These are phyloP conservation scores for Collybia sordida DNA, from an alignment of 768 basidiomycete species.

Conservation along the genomic window DNA sequence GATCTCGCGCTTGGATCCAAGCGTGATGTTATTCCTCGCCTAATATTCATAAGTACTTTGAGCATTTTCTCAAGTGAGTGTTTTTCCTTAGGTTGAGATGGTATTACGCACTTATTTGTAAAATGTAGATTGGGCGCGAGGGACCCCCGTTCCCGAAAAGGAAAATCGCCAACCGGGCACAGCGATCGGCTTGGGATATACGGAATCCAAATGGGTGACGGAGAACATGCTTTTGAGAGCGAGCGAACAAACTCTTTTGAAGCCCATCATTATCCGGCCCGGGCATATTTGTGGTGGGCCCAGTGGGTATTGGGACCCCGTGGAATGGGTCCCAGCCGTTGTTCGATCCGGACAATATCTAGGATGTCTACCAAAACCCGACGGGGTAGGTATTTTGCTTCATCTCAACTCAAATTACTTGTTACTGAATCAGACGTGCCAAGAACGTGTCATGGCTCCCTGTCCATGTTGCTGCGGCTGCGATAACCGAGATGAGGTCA, in stretches of 20 bases:
- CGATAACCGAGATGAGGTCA: slow-evolving; percentile 20
- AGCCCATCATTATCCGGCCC: slow-evolving; percentile 33
- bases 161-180: slow-evolving; percentile 19
- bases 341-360: slow-evolving; percentile 27
- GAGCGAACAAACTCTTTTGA: slow-evolving; percentile 22
- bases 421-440: slow-evolving; percentile 3
- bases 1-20: slow-evolving; percentile 26
- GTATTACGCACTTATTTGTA: not conserved
- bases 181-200: slow-evolving; percentile 34
- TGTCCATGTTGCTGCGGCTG: slow-evolving; percentile 18
- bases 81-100: not conserved
- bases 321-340: slow-evolving; percentile 43
- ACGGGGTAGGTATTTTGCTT: slow-evolving; percentile 23
- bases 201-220: slow-evolving; percentile 41
- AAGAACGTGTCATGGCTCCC: slow-evolving; percentile 23
- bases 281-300: slow-evolving; percentile 43
- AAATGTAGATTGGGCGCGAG: slow-evolving; percentile 6
- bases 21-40: slow-evolving; percentile 21
- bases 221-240: slow-evolving; percentile 32
- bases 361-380: slow-evolving; percentile 27
- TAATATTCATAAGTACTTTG: slow-evolving; percentile 39
- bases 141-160: slow-evolving; percentile 18
- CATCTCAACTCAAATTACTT: not conserved
- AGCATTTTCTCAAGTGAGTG: slow-evolving; percentile 18
- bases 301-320: slow-evolving; percentile 40